Percentiles rank a stretch among this genome's conserved stretches.
phyloP scores from a whole-genome alignment of 352 stramenopile species.

The Phytophthora pisi region DNA sequence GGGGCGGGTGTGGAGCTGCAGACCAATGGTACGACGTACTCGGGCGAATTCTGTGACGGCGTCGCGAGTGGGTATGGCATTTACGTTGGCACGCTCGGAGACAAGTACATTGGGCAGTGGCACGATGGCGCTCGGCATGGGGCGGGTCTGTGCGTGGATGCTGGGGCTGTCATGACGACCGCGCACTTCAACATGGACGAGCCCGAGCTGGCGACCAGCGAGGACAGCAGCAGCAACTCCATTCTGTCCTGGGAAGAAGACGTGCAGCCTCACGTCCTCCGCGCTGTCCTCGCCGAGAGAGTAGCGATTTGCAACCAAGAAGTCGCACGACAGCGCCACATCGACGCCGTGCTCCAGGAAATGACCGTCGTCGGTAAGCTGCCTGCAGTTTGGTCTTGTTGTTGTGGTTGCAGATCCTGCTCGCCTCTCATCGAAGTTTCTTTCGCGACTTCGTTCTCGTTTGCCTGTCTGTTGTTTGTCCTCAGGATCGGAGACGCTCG shows the following conservation, averaged over 20 bases:
- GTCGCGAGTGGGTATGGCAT: slow-evolving; percentile 46
- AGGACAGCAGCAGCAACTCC: slow-evolving; percentile 4
- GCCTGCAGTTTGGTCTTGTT: background rate
- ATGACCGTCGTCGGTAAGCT: slow-evolving; percentile 40
- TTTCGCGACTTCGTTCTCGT: slow-evolving; percentile 11
- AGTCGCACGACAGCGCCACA: slow-evolving; percentile 35
- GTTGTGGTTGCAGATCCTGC: slow-evolving; percentile 12
- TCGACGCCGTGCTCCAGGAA: slow-evolving; percentile 36
- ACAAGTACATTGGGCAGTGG: slow-evolving; percentile 56
- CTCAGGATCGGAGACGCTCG: slow-evolving; percentile 32
- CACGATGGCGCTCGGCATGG: slow-evolving; percentile 43
- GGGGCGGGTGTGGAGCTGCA: slow-evolving; percentile 50
- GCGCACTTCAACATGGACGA: slow-evolving; percentile 42
- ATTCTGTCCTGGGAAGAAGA: slow-evolving; percentile 18
- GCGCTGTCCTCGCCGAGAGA: slow-evolving; percentile 46
- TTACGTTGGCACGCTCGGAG: slow-evolving; percentile 46
- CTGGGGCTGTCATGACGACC: slow-evolving; percentile 29
- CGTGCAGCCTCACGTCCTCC: slow-evolving; percentile 33
- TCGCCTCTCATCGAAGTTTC: slow-evolving; percentile 15
- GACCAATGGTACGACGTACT: slow-evolving; percentile 47
- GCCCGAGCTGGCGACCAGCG: background rate
- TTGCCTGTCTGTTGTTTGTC: slow-evolving; percentile 1
- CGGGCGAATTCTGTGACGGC: slow-evolving; percentile 39
- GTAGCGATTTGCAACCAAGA: slow-evolving; percentile 47
- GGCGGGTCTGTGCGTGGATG: slow-evolving; percentile 42